These are phyloP conservation scores for Fagopyrum tataricum DNA, from an alignment of 148 eudicot genomes.

Conservation along the genomic window DNA sequence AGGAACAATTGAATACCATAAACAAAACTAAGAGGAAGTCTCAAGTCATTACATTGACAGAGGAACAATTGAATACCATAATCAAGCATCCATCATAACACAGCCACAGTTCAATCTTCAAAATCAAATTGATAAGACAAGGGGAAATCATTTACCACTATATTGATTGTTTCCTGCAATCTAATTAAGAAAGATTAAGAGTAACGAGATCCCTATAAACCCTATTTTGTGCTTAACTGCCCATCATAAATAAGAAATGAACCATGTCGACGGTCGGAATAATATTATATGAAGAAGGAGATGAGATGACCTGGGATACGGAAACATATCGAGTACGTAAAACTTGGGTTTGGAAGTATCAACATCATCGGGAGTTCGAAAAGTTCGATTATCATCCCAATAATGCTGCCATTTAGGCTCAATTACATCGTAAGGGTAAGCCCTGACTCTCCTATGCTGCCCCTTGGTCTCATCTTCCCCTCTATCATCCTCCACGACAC, in stretches of 20 bases:
- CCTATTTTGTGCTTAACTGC: background rate
- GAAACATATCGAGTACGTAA: conserved; percentile 99
- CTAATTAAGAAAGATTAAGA: background rate
- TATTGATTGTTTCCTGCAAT: background rate
- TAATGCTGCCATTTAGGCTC: conserved; percentile 79
- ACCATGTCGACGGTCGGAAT: background rate
- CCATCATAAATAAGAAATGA: background rate
- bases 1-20: background rate
- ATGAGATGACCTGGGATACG: conserved; percentile 73
- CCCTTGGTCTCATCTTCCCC: conserved; percentile 16
- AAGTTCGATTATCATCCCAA: conserved; percentile 85
- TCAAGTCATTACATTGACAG: background rate
- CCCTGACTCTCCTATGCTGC: conserved; percentile 31
- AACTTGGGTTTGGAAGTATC: conserved; percentile 87
- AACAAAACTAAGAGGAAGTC: background rate
- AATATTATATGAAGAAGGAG: background rate
- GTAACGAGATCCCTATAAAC: background rate
- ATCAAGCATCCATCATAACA: background rate
- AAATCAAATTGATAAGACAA: conserved; percentile 2
- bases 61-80: background rate
- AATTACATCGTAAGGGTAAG: conserved; percentile 76
- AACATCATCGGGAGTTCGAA: conserved; percentile 76
- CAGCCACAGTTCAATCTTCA: background rate
- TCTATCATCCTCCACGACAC: background rate
- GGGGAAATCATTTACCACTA: background rate